These are phyloP conservation scores for Penicillium sp. DNA, from an alignment of 2,329 filamentous ascomycete species.

Conservation along the genomic window DNA sequence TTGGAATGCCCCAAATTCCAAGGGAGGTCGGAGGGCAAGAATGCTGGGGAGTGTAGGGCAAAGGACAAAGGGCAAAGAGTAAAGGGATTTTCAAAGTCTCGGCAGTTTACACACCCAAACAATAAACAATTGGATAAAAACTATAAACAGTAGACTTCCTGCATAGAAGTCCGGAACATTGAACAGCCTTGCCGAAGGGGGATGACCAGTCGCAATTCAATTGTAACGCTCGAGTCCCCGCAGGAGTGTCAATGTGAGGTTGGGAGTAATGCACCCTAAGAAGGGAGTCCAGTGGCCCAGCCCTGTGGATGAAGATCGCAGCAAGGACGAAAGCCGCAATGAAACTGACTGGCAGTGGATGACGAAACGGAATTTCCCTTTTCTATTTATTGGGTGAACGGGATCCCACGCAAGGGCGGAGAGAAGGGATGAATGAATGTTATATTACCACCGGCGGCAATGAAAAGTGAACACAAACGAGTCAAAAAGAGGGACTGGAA, in stretches of 20 bases:
- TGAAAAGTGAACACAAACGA: conserved; percentile 8
- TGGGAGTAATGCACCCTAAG: conserved; percentile 15
- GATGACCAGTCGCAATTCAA: conserved; percentile 17
- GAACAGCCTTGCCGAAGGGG: conserved; percentile 14
- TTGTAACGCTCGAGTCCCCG: conserved; percentile 1
- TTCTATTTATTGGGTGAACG: not conserved
- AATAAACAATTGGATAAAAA: conserved; percentile 21
- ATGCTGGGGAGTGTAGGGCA: conserved; percentile 27
- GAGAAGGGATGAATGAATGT: conserved; percentile 20
- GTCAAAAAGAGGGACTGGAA: conserved; percentile 9
- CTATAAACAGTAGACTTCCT: conserved; percentile 25
- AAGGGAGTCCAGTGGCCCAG: conserved; percentile 12
- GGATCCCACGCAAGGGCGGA: conserved; percentile 24
- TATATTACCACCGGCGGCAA: conserved; percentile 35
- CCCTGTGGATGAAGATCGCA: conserved; percentile 21
- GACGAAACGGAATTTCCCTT: conserved; percentile 17
- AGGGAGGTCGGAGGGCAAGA: conserved; percentile 22
- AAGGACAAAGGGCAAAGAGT: conserved; percentile 10
- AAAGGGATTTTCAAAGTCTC: not conserved
- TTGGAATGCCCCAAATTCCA: conserved; percentile 30
- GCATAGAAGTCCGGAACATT: conserved; percentile 18
- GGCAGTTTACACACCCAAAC: conserved; percentile 17
- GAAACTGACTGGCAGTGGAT: conserved; percentile 15
- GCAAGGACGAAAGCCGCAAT: conserved; percentile 20
- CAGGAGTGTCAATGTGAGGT: conserved; percentile 11